Evolutionary conservation across 768 basidiomycete genomes (phyloP).

Genomic region (Sporobolomyces roseus): DNA sequence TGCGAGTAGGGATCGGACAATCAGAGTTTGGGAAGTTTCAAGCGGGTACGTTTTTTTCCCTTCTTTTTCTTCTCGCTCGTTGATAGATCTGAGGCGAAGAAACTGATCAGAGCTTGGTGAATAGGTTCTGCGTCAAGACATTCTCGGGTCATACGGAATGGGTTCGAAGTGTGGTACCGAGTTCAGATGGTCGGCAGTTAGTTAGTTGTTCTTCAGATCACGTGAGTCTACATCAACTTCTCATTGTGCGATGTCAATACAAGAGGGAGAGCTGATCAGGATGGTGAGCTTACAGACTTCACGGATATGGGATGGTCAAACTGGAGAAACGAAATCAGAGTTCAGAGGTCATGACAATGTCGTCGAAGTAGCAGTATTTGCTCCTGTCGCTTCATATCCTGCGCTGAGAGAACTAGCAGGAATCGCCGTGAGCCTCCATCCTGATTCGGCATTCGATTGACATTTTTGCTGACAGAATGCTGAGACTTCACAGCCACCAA

Average conservation of each 20-base stretch:
- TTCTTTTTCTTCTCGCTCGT: constrained; percentile 3
- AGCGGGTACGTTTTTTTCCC: constrained; percentile 61
- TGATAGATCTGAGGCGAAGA: background rate
- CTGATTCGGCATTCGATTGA: background rate
- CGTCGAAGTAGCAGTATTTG: constrained; percentile 75
- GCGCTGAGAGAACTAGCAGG: constrained; percentile 74
- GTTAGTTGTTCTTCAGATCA: constrained; percentile 84
- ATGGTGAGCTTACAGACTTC: no score
- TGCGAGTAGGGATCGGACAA: constrained; percentile 80
- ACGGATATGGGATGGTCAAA: constrained; percentile 67
- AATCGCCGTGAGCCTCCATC: constrained; percentile 52
- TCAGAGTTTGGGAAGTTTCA: constrained; percentile 79
- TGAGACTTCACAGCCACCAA: no score
- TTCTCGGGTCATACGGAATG: constrained; percentile 76
- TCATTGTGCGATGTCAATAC: no score
- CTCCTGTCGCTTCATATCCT: constrained; percentile 68
- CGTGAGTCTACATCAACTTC: constrained; percentile 56
- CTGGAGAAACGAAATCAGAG: constrained; percentile 73
- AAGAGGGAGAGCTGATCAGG: no score
- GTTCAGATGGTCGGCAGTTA: constrained; percentile 65
- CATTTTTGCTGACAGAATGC: no score
- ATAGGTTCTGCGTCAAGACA: constrained; percentile 69
- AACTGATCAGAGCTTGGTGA: background rate
- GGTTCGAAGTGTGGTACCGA: constrained; percentile 62
- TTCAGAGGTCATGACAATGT: constrained; percentile 83